These are phyloP conservation scores for Ensete glaucum DNA, from an alignment of 176 grass and related monocot species.

Conservation along the genomic window DNA sequence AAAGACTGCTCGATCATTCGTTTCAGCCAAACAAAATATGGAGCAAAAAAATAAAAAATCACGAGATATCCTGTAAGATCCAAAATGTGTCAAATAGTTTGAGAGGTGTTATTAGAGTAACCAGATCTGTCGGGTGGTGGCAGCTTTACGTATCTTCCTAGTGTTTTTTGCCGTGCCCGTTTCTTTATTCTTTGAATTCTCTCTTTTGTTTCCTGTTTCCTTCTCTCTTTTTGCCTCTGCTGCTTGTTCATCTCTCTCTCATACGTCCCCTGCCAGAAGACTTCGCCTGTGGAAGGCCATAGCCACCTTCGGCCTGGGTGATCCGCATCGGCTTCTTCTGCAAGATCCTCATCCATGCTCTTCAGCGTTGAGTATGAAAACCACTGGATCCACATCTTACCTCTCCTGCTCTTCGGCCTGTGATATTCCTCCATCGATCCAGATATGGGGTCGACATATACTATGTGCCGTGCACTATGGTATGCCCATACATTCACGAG, in stretches of 20 bases:
- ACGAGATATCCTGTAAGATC: background rate
- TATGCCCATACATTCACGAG: conserved; percentile 90
- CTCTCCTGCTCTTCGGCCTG: conserved; percentile 34
- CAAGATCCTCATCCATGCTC: conserved; percentile 88
- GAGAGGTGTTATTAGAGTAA: conserved; percentile 24
- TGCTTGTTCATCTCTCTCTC: conserved; percentile 69
- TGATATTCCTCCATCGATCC: conserved; percentile 85
- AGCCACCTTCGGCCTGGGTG: conserved; percentile 46
- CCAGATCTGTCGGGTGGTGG: conserved; percentile 28
- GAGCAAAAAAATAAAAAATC: background rate
- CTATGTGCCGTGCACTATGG: conserved; percentile 67
- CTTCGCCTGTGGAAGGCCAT: conserved; percentile 75
- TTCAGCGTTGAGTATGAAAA: conserved; percentile 70
- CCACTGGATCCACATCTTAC: conserved; percentile 66
- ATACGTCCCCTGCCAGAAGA: conserved; percentile 79
- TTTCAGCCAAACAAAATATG: background rate
- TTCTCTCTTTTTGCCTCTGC: conserved; percentile 66
- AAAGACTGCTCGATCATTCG: no score
- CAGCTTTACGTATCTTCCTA: conserved; percentile 82
- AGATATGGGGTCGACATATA: conserved; percentile 70
- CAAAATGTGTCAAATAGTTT: conserved; percentile 9
- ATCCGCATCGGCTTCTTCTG: conserved; percentile 67
- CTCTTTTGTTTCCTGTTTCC: conserved; percentile 62
- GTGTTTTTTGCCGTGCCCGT: conserved; percentile 62
- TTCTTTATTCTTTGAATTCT: conserved; percentile 81